Base-by-base conservation (phyloP, 495 filamentous ascomycete genomes). In the Lindgomyces ingoldianus region DNA sequence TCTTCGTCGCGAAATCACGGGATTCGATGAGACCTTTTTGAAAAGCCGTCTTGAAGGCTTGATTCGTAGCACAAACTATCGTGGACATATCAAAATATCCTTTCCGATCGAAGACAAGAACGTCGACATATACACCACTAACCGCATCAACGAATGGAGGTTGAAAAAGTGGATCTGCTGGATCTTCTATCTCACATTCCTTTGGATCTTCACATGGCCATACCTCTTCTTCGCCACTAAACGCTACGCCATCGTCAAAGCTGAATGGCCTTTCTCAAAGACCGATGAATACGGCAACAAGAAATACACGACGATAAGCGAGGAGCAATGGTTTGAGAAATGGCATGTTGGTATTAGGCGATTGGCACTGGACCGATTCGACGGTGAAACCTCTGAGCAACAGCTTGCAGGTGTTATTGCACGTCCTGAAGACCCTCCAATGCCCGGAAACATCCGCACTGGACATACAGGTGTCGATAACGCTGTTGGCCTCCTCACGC, bases 181-280 rank as follows among this genome's bases (percentile, higher is more conserved):
- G 80, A 22, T 88, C 36, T 88, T 85, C 74, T 82, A 80, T 68
- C 69, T 87, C 12, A 83, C 81, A 2, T 81, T 88, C 55, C 72
- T 86, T 44, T 86, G 85, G 77, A 66, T 88, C 36, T 78, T 88
- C 68, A 73, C 79, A 18, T 88, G 87, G 87, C 87, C 86, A 16
- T 78, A 82, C 46, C 74, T 89, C 27, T 85, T 81, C 76, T 80
- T 88, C 68, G 68, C 78, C 6, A 89, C 87, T 14, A 81, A 81
- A 67, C 75, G 78, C n/a, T 89, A 82, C 69, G 79, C 84, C 58
- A 83, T 88, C 3, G 81, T 80, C 2, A 70, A 76, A 24, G 78
- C 76, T 0, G 76, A 83, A 2, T 88, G 82, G 82, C 70, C 73
- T 11, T 87, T 78, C 65, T 81, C 81, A 18, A 64, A 60, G 11